These are phyloP conservation scores for Gaultheria prostrata DNA, from an alignment of 148 eudicot genomes.

Conservation along the genomic window DNA sequence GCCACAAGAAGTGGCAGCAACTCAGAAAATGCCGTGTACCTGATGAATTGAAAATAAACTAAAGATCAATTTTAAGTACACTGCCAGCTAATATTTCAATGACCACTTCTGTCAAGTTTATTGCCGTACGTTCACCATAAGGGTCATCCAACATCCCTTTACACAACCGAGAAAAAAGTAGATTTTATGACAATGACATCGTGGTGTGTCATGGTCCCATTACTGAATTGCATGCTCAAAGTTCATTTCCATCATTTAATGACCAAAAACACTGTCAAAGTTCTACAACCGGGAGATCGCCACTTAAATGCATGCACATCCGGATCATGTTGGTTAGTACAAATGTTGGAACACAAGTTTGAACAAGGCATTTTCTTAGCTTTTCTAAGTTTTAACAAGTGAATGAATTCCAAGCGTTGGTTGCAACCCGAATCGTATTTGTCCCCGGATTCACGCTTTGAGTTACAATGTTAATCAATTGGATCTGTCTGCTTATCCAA, in stretches of 20 bases:
- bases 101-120: neutral
- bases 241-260: neutral
- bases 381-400: no score
- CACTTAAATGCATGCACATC: no score
- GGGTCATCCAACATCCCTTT: neutral
- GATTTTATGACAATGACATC: neutral
- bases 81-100: neutral
- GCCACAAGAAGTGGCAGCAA: constrained; percentile 85
- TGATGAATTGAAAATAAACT: constrained; percentile 27
- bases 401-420: no score
- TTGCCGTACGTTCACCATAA: neutral
- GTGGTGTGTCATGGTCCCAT: neutral
- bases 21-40: constrained; percentile 96
- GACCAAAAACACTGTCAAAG: neutral
- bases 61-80: constrained; percentile 13
- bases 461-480: neutral
- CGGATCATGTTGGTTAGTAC: no score
- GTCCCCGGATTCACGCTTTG: no score
- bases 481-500: neutral
- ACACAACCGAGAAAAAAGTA: neutral
- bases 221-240: neutral
- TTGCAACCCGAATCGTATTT: no score
- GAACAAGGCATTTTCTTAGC: no score
- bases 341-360: no score
- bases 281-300: neutral